Conservation (phyloP, 208 protist genomes). For the Wallacemonas collosoma region DNA sequence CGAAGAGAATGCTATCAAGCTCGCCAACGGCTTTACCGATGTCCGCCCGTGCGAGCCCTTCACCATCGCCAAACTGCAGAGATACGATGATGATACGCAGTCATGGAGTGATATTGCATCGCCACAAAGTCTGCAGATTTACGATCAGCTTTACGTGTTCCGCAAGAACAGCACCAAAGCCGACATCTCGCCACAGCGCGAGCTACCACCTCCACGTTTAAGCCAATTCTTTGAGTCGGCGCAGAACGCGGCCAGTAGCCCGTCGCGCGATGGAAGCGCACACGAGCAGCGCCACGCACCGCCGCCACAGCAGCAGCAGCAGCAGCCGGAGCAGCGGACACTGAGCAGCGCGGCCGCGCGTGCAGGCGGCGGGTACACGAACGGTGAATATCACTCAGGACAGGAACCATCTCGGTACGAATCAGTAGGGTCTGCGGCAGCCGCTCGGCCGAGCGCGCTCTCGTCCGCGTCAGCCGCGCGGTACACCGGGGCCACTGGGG, state of each 20-base stretch:
- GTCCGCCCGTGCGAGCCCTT: conserved; percentile 71
- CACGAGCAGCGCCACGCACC: background rate
- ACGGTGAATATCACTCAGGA: background rate
- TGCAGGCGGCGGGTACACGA: background rate
- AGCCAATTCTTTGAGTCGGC: conserved; percentile 48
- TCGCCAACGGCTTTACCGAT: conserved; percentile 31
- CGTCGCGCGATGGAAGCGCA: background rate
- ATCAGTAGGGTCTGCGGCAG: background rate
- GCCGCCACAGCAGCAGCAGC: background rate
- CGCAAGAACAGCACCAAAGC: conserved; percentile 73
- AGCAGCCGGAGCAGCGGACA: conserved; percentile 4
- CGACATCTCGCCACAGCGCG: conserved; percentile 73
- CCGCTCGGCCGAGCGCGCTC: background rate
- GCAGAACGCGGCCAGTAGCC: background rate
- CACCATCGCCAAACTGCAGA: conserved; percentile 63
- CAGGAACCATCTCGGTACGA: background rate
- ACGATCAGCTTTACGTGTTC: conserved; percentile 86
- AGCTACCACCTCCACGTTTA: conserved; percentile 62
- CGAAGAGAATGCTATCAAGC: conserved; percentile 69
- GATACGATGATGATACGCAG: conserved; percentile 74
- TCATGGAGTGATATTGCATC: conserved; percentile 54
- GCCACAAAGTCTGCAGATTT: conserved; percentile 43
- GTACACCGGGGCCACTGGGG: background rate
- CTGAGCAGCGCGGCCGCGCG: conserved; percentile 1
- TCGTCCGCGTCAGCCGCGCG: background rate